phyloP scores from a whole-genome alignment of 352 stramenopile species.

The Pythium periplocum region DNA sequence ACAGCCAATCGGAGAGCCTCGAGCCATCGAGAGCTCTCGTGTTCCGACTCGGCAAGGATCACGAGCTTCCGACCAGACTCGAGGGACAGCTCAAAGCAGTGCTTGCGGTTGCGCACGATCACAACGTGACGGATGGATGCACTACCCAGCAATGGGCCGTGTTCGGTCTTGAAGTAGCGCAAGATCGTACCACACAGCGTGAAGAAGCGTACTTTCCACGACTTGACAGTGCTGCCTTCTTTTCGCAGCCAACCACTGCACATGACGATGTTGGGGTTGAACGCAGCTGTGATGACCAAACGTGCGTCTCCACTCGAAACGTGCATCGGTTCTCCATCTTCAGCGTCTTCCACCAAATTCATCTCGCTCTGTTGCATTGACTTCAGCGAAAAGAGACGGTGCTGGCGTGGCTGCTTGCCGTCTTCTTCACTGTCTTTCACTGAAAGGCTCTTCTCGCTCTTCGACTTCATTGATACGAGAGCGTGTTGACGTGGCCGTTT shows the following conservation, averaged over 20 bases:
- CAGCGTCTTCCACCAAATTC: neutral
- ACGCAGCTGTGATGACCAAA: constrained; percentile 6
- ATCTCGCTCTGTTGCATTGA: neutral
- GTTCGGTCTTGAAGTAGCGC: constrained; percentile 84
- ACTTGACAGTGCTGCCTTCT: constrained; percentile 78
- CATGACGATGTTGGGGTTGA: constrained; percentile 35
- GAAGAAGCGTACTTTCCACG: constrained; percentile 82
- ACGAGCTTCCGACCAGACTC: constrained; percentile 68
- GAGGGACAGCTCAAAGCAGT: constrained; percentile 76
- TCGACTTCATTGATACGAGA: neutral
- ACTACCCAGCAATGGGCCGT: constrained; percentile 55
- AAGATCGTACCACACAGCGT: constrained; percentile 68
- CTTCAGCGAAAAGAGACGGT: neutral
- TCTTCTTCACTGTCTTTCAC: neutral
- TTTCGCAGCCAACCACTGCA: constrained; percentile 80
- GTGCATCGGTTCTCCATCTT: neutral
- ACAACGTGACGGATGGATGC: constrained; percentile 69
- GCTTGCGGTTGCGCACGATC: constrained; percentile 50
- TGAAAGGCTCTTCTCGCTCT: neutral
- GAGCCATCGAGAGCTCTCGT: constrained; percentile 67
- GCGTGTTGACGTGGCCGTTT: neutral
- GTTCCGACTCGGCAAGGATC: constrained; percentile 60
- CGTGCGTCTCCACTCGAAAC: neutral
- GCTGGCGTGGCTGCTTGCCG: neutral
- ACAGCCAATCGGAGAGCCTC: constrained; percentile 52